Evolutionary conservation across 2,329 filamentous ascomycete species (phyloP), one percentile per base, ranked within the genome.

Genomic region (Phialemonium atrogriseum): DNA sequence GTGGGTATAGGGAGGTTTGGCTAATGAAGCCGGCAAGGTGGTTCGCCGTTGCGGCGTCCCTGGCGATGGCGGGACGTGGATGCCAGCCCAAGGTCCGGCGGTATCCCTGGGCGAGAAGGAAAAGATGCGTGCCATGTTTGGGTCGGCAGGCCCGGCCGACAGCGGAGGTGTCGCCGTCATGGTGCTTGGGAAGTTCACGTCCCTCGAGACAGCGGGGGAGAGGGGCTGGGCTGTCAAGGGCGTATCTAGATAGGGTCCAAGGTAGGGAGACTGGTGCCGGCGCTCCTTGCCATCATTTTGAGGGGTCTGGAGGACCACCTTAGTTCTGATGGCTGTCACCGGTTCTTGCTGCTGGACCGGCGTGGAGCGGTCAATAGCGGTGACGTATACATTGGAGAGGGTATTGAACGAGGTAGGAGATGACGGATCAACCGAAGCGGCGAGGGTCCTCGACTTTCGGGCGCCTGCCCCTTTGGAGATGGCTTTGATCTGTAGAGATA

Each of bases 371-470:
- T 76, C 73, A 32, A 80, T 76, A 38, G 74, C 70, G 4, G 70
- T 72, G 16, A 70, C 68, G 46, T 80, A 80, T 38, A 74, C 69
- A 53, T 80, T 80, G 33, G 74, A 77, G 23, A 80, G 63, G 3
- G 76, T 80, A 54, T 80, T 80, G 57, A 78, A 77, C 14, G 73
- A 61, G 2, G 76, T 80, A 4, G 73, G 72, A 19, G 75, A 77
- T 36, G 62, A 68, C 18, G 71, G 68, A 43, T 78, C 67, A 23
- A 70, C 54, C 31, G 62, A 59, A 34, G 64, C 60, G 14, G 61
- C 53, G 25, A 69, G 48, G 5, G 58, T 60, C 38, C 61, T 63
- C 17, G 61, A 58, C 1, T 57, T 56, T 37, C 59, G 56, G 22
- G 55, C 50, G 31, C 48, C 54, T 19, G 57, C 46, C 7, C 52